phyloP scores from a whole-genome alignment of 192 early-diverging fungal species.

The Coemansia sp. region DNA sequence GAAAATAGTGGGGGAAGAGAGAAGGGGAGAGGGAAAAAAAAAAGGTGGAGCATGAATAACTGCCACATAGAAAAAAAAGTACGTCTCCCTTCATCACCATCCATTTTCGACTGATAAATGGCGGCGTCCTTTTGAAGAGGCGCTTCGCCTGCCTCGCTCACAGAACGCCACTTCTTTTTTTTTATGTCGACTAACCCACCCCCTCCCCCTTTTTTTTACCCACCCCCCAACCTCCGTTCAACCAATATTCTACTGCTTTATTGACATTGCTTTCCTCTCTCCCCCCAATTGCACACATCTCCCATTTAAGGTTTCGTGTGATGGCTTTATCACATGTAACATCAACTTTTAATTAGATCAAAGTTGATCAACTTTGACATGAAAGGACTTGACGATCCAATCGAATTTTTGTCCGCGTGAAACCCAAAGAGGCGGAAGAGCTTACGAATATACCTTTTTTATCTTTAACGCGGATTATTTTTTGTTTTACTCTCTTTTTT shows the following conservation, averaged over 20 bases:
- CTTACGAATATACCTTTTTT: not conserved
- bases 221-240: not conserved
- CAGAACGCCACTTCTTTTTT: not conserved
- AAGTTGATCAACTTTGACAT: too few relatives aligned
- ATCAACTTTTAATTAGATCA: not conserved
- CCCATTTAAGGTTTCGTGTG: not conserved
- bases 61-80: not conserved
- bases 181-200: not conserved
- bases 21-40: not conserved
- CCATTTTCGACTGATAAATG: conserved; percentile 5
- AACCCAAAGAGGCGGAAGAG: not conserved
- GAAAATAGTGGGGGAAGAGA: not conserved
- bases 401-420: not conserved
- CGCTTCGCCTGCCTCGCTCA: not conserved
- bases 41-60: conserved; percentile 7
- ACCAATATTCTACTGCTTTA: not conserved
- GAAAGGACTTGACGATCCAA: too few relatives aligned
- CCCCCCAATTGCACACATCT: not conserved
- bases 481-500: not conserved
- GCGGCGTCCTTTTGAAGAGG: not conserved
- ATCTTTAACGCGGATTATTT: not conserved
- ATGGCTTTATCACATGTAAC: not conserved
- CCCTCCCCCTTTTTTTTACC: not conserved
- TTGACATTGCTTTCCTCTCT: not conserved
- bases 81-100: not conserved